Conservation (phyloP, 129 eudicot genomes). For the Chrysanthemum seticuspe region DNA sequence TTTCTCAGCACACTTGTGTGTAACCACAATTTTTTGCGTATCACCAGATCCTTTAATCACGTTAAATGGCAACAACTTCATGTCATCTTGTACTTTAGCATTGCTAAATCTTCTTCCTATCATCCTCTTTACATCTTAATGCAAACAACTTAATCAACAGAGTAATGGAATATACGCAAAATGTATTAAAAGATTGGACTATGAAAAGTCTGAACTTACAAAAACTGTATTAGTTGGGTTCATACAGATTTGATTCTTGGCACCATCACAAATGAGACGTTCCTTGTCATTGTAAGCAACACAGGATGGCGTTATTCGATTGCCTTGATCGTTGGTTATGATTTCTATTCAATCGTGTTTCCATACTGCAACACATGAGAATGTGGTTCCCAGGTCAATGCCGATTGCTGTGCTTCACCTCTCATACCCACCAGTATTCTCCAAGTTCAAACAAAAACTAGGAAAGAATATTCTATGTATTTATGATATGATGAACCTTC, state of each 20-base stretch:
- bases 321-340: constrained; percentile 15
- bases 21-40: no score
- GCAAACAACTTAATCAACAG: not conserved
- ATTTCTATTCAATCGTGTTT: constrained; percentile 7
- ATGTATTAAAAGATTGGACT: no score
- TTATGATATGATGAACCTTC: not conserved
- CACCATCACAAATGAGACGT: constrained; percentile 13
- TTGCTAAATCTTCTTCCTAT: no score
- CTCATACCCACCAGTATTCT: not conserved
- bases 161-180: not conserved
- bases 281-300: not conserved
- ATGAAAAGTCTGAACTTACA: not conserved
- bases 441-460: not conserved
- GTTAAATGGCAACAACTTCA: no score
- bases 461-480: not conserved
- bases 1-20: no score
- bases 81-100: no score
- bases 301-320: not conserved
- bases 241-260: constrained; percentile 8
- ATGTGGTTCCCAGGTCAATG: not conserved
- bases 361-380: constrained; percentile 10
- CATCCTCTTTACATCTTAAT: no score
- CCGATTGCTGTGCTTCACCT: not conserved
- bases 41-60: no score
- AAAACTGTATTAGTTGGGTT: not conserved